These are phyloP conservation scores for Fusarium verticillioides DNA, from an alignment of 2,329 filamentous ascomycete genomes.

Conservation along the genomic window DNA sequence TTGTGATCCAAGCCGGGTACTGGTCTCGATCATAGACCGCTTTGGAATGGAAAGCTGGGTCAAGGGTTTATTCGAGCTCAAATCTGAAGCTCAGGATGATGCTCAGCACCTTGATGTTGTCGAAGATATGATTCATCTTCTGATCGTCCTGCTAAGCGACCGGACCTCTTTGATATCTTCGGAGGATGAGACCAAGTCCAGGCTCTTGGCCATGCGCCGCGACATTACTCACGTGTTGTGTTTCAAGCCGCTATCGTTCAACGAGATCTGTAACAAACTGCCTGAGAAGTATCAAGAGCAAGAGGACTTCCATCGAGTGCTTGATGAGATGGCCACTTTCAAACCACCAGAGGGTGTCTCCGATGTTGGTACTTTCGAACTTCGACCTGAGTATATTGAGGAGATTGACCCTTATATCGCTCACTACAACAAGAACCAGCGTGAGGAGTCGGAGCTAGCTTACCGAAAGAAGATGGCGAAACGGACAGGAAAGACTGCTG, in stretches of 20 bases:
- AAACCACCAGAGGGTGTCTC: slow-evolving; percentile 90
- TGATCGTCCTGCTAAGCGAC: slow-evolving; percentile 92
- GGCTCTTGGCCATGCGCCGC: slow-evolving; percentile 78
- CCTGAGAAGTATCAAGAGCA: slow-evolving; percentile 91
- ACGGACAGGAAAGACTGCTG: slow-evolving; percentile 80
- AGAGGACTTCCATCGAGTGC: slow-evolving; percentile 84
- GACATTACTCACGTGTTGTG: slow-evolving; percentile 95
- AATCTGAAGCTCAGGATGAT: slow-evolving; percentile 83
- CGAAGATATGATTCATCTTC: slow-evolving; percentile 93
- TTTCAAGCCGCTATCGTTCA: slow-evolving; percentile 96
- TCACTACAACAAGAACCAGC: slow-evolving; percentile 96
- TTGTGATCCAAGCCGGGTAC: slow-evolving; percentile 82
- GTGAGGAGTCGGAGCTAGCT: slow-evolving; percentile 91
- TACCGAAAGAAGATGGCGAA: slow-evolving; percentile 90
- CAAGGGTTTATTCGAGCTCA: slow-evolving; percentile 79
- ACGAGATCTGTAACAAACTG: slow-evolving; percentile 86
- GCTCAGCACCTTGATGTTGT: slow-evolving; percentile 89
- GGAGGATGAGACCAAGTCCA: slow-evolving; percentile 72
- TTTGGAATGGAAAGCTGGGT: slow-evolving; percentile 92
- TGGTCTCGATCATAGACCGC: slow-evolving; percentile 90
- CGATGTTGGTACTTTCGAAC: slow-evolving; percentile 92
- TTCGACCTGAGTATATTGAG: slow-evolving; percentile 86
- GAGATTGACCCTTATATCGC: slow-evolving; percentile 95
- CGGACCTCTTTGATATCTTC: slow-evolving; percentile 80
- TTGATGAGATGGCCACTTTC: slow-evolving; percentile 90